A percentile compares a stretch with the other conserved stretches of the same genome.
These are phyloP conservation scores for Oleoguttula mirabilis DNA, from an alignment of 495 filamentous ascomycete species.

Conservation along the genomic window DNA sequence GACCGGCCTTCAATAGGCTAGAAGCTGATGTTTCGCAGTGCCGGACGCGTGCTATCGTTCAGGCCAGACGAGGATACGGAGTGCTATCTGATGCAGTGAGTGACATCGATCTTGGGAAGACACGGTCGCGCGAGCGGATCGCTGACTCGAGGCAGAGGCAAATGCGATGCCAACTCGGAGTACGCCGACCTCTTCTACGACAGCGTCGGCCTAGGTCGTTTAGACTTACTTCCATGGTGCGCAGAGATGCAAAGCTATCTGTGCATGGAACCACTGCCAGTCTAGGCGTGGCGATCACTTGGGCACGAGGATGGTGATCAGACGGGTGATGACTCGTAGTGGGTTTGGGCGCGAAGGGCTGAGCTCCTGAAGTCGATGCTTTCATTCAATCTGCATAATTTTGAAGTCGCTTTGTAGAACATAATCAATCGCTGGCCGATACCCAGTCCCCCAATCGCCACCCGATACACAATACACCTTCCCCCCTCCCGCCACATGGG, in stretches of 20 bases:
- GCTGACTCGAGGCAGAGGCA: slow-evolving; percentile 5
- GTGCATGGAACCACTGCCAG: slow-evolving; percentile 1
- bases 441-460: too few species aligned
- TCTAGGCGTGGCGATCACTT: not conserved
- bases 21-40: not conserved
- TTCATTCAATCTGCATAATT: too few species aligned
- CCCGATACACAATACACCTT: too few species aligned
- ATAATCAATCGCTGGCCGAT: too few species aligned
- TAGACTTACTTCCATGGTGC: not conserved
- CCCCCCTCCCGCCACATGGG: too few species aligned
- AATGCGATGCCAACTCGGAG: slow-evolving; percentile 5
- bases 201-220: not conserved
- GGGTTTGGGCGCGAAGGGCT: not conserved
- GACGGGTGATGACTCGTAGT: not conserved
- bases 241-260: slow-evolving; percentile 3
- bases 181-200: slow-evolving; percentile 6
- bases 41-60: slow-evolving; percentile 1
- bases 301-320: not conserved
- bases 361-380: not conserved
- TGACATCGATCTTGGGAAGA: too few species aligned
- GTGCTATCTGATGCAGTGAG: slow-evolving; percentile 15
- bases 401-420: too few species aligned
- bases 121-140: too few species aligned
- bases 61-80: slow-evolving; percentile 3
- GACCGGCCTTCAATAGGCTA: not conserved